phyloP scores from a whole-genome alignment of 73 alveolate species.

The Tetrahymena elliotti region DNA sequence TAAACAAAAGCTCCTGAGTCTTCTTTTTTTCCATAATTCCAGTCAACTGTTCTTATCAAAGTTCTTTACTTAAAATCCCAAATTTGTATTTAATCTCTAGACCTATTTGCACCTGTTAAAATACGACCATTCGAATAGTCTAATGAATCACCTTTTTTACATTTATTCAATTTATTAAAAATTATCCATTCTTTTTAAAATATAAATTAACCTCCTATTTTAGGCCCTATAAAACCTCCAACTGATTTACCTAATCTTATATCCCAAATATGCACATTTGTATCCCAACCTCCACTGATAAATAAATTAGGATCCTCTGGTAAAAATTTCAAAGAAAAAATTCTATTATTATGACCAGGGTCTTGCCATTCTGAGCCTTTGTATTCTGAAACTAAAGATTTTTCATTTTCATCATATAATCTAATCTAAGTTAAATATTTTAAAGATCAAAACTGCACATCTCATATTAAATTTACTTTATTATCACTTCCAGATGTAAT shows the following conservation, averaged over 20 bases:
- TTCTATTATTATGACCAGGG: slow-evolving; percentile 82
- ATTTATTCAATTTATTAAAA: no score
- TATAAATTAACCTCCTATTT: not conserved
- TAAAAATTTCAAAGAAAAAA: slow-evolving; percentile 65
- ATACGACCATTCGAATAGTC: slow-evolving; percentile 63
- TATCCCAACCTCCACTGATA: slow-evolving; percentile 91
- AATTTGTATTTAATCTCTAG: slow-evolving; percentile 54
- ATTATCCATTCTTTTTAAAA: not conserved
- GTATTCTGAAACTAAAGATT: slow-evolving; percentile 49
- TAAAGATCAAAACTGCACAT: not conserved
- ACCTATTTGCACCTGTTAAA: slow-evolving; percentile 74
- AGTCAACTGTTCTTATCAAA: slow-evolving; percentile 45
- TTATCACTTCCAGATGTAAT: slow-evolving; percentile 90
- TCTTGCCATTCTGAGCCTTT: slow-evolving; percentile 59
- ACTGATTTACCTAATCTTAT: slow-evolving; percentile 64
- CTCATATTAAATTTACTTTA: slow-evolving; percentile 7
- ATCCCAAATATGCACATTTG: slow-evolving; percentile 74
- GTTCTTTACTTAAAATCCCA: slow-evolving; percentile 75
- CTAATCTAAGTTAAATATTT: slow-evolving; percentile 24
- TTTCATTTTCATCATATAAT: slow-evolving; percentile 43
- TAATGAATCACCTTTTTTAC: slow-evolving; percentile 49
- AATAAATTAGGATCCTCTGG: slow-evolving; percentile 59
- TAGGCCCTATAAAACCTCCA: slow-evolving; percentile 70
- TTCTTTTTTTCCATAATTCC: slow-evolving; percentile 54
- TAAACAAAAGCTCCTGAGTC: slow-evolving; percentile 52